Evolutionary conservation across 2,329 filamentous ascomycete genomes (phyloP).

Genomic region (Scedosporium boydii): DNA sequence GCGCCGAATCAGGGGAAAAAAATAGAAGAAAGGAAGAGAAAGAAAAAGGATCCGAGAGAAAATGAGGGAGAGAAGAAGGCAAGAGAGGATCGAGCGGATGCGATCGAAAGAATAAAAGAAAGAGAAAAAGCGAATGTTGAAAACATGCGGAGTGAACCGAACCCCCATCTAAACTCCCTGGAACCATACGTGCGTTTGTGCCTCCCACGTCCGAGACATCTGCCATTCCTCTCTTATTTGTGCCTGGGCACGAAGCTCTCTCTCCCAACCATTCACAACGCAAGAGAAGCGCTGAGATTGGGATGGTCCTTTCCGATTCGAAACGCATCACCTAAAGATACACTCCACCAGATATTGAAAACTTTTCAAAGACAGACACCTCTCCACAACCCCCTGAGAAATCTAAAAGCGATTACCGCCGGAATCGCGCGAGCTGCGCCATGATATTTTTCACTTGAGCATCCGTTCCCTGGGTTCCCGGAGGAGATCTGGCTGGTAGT

Average conservation of each 20-base stretch:
- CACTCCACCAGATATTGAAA: too few species aligned
- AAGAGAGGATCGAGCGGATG: not conserved
- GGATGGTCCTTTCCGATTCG: too few species aligned
- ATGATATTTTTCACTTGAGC: slow-evolving; percentile 64
- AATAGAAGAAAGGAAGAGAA: too few species aligned
- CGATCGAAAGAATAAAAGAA: not conserved
- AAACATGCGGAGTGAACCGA: not conserved
- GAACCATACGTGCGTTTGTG: not conserved
- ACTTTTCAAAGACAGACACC: too few species aligned
- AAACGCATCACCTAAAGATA: too few species aligned
- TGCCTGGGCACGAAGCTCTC: not conserved
- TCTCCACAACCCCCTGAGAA: not conserved
- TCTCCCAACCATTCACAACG: not conserved
- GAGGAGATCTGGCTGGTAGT: slow-evolving; percentile 15
- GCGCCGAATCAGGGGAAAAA: too few species aligned
- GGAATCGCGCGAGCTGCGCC: slow-evolving; percentile 58
- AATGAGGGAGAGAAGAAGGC: too few species aligned
- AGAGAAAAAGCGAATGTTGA: not conserved
- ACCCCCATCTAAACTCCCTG: not conserved
- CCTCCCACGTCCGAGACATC: not conserved
- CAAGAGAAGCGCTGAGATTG: not conserved
- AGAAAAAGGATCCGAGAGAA: too few species aligned
- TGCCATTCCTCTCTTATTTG: not conserved
- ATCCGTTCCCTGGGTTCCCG: slow-evolving; percentile 15
- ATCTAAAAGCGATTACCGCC: slow-evolving; percentile 30